A percentile compares a stretch with the other conserved stretches of the same genome.
These are phyloP conservation scores for Solanum chilense DNA, from an alignment of 257 asterid genomes.

Conservation along the genomic window DNA sequence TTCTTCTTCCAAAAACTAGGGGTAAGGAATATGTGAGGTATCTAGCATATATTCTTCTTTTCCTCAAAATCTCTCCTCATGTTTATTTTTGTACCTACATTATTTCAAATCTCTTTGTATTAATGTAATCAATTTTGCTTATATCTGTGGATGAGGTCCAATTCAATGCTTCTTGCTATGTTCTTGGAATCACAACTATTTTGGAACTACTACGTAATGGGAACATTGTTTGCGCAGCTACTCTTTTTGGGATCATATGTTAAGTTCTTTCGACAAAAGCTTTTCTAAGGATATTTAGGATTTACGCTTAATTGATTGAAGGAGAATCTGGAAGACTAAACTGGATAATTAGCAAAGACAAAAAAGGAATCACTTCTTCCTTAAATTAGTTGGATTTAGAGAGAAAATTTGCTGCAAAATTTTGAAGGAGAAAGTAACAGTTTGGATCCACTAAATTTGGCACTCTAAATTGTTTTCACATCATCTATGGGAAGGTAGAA, in stretches of 20 bases:
- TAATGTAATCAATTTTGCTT: neutral
- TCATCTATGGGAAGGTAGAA: neutral
- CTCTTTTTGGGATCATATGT: neutral
- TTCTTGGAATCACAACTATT: neutral
- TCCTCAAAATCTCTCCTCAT: neutral
- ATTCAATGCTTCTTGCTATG: neutral
- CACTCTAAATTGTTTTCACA: neutral
- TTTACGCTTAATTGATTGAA: neutral
- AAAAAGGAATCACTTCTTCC: neutral
- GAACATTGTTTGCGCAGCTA: neutral
- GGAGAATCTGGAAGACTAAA: neutral
- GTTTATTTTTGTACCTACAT: neutral
- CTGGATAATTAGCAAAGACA: neutral
- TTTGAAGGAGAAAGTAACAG: neutral
- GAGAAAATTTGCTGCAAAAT: neutral
- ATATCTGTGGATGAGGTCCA: neutral
- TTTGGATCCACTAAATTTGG: neutral
- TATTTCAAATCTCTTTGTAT: neutral
- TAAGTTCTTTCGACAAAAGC: neutral
- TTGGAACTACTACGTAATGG: neutral
- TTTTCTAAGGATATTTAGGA: neutral
- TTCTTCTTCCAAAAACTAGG: slow-evolving; percentile 23
- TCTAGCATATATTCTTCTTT: neutral
- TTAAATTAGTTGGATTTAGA: neutral
- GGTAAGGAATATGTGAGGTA: slow-evolving; percentile 23